Evolutionary conservation across 352 stramenopile species (phyloP), one percentile per base, ranked within the genome.

Genomic region (Globisporangium okanoganense): DNA sequence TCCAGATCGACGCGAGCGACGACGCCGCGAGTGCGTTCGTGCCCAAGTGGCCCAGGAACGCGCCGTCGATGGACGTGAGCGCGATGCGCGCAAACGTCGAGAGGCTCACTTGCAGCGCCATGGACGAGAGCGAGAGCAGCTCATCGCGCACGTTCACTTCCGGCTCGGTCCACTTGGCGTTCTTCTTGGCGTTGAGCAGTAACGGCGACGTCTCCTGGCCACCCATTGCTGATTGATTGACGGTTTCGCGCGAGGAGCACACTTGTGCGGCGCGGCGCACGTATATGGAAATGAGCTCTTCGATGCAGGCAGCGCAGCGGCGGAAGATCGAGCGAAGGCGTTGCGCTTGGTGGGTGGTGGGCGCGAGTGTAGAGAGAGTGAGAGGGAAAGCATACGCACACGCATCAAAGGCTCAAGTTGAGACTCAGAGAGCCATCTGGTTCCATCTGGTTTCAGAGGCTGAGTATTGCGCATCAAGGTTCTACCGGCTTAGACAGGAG

Each of bases 31-130:
- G 74, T 31, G 76, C 85, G 4, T 75, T 79, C 10, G 78, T 88
- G 53, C 82, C 82, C 20, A 92, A 50, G 41, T 94, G 85, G 5
- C 85, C 85, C 43, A 94, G 65, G 60, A 92, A 94, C 20, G 81
- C 82, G 56, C 72, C 83, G 71, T 94, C 84, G 31, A 94, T 82
- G 0, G 84, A 89, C 56, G 78, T 86, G 58, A 94, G 74, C 35
- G 78, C 84, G 62, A 94, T 91, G 2, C 84, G 82, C 38, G 82
- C 84, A 63, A 92, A 87, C 0, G 82, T 94, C 9, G 84, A 83
- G 36, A 94, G 72, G 53, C 75, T 88, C 22, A 94, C 84, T 64
- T 94, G 84, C 54, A 92, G 64, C 44, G 84, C 84, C 80, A 94
- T 92, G 60, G 75, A 88, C 56, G 75, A 71, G 51, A 94, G 75